Evolutionary conservation across 768 basidiomycete genomes (phyloP).

Genomic region (Tremella fuciformis): DNA sequence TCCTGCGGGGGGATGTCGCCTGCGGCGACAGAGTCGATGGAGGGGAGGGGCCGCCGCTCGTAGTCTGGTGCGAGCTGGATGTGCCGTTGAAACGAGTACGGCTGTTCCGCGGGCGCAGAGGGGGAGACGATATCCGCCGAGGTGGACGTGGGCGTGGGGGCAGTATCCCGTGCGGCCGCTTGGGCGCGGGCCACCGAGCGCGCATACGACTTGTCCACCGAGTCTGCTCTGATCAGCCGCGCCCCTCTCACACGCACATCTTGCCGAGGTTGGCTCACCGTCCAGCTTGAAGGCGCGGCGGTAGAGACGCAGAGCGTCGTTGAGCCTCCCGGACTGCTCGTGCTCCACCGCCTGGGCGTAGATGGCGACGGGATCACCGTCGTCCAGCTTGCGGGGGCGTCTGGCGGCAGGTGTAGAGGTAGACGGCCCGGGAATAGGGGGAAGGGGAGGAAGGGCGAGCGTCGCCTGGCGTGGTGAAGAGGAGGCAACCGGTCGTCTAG

Average conservation of each 20-base stretch:
- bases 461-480: slow-evolving; percentile 3
- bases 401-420: too few species aligned
- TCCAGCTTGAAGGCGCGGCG: slow-evolving; percentile 76
- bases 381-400: neutral
- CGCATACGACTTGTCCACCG: slow-evolving; percentile 71
- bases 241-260: too few species aligned
- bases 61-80: slow-evolving; percentile 47
- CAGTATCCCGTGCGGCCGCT: neutral
- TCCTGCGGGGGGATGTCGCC: neutral
- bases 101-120: slow-evolving; percentile 26
- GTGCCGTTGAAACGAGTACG: slow-evolving; percentile 44
- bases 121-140: slow-evolving; percentile 40
- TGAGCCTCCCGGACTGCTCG: slow-evolving; percentile 71
- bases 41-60: slow-evolving; percentile 13
- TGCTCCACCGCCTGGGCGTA: slow-evolving; percentile 69
- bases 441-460: too few species aligned
- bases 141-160: slow-evolving; percentile 18
- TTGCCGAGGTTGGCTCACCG: slow-evolving; percentile 32
- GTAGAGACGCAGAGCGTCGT: slow-evolving; percentile 72
- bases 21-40: neutral
- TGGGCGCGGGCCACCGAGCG: slow-evolving; percentile 7
- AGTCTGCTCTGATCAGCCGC: slow-evolving; percentile 50
- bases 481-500: slow-evolving; percentile 1
- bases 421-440: too few species aligned
- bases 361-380: slow-evolving; percentile 50